These are phyloP conservation scores for Ophiocordyceps robertsii DNA, from an alignment of 2,329 filamentous ascomycete genomes.

Conservation along the genomic window DNA sequence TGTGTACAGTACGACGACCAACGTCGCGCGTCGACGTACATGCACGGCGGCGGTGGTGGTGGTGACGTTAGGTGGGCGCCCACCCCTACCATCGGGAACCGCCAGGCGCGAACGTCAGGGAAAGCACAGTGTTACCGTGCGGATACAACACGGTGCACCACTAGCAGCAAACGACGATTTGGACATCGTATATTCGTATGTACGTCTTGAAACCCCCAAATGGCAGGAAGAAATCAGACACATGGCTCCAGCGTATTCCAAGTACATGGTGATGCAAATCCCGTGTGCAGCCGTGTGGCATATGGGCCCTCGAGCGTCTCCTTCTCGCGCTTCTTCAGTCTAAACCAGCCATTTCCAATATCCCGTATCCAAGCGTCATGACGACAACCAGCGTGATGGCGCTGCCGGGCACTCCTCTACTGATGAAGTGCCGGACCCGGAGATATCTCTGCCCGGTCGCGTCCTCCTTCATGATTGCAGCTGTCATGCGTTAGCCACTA, in stretches of 20 bases:
- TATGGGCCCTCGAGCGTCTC: too few species aligned
- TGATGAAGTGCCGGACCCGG: conserved; percentile 87
- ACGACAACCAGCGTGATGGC: conserved; percentile 71
- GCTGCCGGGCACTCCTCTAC: conserved; percentile 78
- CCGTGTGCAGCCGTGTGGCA: too few species aligned
- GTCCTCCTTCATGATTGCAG: conserved; percentile 99
- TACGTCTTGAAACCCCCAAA: not conserved
- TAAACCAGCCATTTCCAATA: conserved; percentile 67
- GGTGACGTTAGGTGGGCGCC: too few species aligned
- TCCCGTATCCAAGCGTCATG: conserved; percentile 76
- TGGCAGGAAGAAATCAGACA: conserved; percentile 1
- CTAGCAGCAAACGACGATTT: not conserved
- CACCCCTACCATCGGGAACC: not conserved
- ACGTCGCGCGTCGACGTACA: too few species aligned
- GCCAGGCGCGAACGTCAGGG: not conserved
- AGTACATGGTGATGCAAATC: too few species aligned
- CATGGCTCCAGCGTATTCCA: conserved; percentile 3
- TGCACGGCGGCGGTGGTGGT: too few species aligned
- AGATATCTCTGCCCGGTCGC: conserved; percentile 85
- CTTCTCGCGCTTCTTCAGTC: conserved; percentile 16
- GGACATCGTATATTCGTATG: not conserved
- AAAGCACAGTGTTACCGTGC: not conserved
- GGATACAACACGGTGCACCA: not conserved
- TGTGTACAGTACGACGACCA: too few species aligned
- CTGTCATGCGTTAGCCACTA: conserved; percentile 28